Conservation (phyloP, 768 basidiomycete species). For the Rhodocollybia butyracea region DNA sequence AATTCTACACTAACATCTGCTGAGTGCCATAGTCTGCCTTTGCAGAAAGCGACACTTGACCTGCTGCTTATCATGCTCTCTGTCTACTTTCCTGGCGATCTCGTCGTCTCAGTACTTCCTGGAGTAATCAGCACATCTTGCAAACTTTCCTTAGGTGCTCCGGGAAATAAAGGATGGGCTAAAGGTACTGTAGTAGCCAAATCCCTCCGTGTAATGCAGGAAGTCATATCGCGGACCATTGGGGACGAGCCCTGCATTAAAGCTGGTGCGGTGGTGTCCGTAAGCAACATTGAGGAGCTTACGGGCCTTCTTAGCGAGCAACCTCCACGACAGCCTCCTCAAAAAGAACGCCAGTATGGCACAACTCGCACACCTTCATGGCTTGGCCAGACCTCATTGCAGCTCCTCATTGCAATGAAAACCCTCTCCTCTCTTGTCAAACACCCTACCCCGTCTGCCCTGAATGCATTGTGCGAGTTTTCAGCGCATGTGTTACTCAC, state of each 20-base stretch:
- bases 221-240: constrained; percentile 52
- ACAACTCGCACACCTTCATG: constrained; percentile 70
- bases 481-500: constrained; percentile 49
- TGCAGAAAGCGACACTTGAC: constrained; percentile 65
- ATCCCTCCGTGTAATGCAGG: constrained; percentile 55
- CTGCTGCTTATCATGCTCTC: constrained; percentile 54
- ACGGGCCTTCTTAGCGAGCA: constrained; percentile 25
- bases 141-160: constrained; percentile 60
- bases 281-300: constrained; percentile 66
- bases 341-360: constrained; percentile 23
- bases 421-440: constrained; percentile 65
- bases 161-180: constrained; percentile 61
- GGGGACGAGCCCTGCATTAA: constrained; percentile 64
- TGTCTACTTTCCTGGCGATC: constrained; percentile 48
- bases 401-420: constrained; percentile 81
- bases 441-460: constrained; percentile 69
- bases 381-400: constrained; percentile 78
- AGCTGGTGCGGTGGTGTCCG: constrained; percentile 53
- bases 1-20: constrained; percentile 64
- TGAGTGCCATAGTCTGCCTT: constrained; percentile 50
- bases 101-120: constrained; percentile 71
- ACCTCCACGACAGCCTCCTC: constrained; percentile 16
- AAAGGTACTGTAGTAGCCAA: constrained; percentile 64
- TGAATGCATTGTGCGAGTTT: constrained; percentile 53
- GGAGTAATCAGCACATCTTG: constrained; percentile 78